Conservation (phyloP, 2,329 filamentous ascomycete species). For the Xylariomycetidae sp. region DNA sequence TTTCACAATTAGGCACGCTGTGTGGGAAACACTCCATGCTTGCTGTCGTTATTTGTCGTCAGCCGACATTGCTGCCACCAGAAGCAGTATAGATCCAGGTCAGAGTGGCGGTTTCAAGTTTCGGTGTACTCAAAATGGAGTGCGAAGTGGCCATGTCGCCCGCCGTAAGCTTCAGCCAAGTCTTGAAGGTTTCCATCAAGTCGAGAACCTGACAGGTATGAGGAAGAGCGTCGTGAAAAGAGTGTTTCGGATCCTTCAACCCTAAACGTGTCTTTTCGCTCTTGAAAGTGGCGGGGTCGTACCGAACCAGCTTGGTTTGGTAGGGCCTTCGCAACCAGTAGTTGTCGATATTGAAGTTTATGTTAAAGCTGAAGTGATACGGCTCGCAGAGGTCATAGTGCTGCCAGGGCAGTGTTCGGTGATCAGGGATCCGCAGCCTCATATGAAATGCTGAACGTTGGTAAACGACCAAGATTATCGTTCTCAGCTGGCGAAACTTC, state of each 20-base stretch:
- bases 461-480: conserved; percentile 39
- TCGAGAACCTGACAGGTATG: conserved; percentile 23
- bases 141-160: conserved; percentile 10
- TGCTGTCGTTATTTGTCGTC: too few relatives aligned
- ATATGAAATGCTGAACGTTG: conserved; percentile 41
- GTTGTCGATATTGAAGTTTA: conserved; percentile 39
- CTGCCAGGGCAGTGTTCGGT: conserved; percentile 16
- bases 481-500: conserved; percentile 34
- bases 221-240: conserved; percentile 20
- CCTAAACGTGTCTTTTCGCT: conserved; percentile 9
- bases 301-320: conserved; percentile 23
- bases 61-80: conserved; percentile 6
- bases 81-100: conserved; percentile 26
- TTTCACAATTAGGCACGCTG: too few relatives aligned
- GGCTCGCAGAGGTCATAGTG: conserved; percentile 38
- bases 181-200: conserved; percentile 23
- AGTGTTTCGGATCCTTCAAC: conserved; percentile 18
- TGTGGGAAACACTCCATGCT: too few relatives aligned
- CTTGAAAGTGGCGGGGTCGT: conserved; percentile 20
- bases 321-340: conserved; percentile 36
- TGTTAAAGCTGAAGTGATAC: conserved; percentile 41
- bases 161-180: conserved; percentile 19
- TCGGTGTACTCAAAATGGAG: conserved; percentile 15
- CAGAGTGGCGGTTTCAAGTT: conserved; percentile 24
- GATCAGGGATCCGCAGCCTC: conserved; percentile 13